Conservation (phyloP, 768 basidiomycete species). For the Xanthoconium stramineum region DNA sequence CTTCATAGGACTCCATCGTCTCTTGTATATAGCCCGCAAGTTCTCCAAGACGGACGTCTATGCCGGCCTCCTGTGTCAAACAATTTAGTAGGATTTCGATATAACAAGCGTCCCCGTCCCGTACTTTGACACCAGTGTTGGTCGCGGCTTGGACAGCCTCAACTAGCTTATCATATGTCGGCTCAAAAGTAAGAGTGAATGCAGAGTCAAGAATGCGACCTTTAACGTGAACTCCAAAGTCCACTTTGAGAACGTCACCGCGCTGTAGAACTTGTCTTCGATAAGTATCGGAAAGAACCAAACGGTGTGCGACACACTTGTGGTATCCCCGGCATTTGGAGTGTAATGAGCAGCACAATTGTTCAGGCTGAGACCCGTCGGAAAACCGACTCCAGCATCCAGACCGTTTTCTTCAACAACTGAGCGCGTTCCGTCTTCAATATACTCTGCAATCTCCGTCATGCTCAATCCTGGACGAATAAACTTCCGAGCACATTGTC, state of each 20-base stretch:
- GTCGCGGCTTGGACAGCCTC: conserved; percentile 95
- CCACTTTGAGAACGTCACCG: conserved; percentile 92
- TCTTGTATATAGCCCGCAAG: conserved; percentile 92
- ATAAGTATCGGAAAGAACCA: conserved; percentile 6
- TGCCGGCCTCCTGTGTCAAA: conserved; percentile 79
- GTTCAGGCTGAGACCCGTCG: conserved; percentile 92
- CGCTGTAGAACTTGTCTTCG: conserved; percentile 64
- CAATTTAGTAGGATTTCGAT: conserved; percentile 4
- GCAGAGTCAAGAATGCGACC: conserved; percentile 96
- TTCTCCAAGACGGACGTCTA: conserved; percentile 92
- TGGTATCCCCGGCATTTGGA: conserved; percentile 90
- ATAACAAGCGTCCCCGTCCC: conserved; percentile 22
- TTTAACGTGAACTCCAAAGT: conserved; percentile 95
- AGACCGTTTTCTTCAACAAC: conserved; percentile 89
- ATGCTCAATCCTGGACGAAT: conserved; percentile 93
- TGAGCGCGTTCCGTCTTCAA: conserved; percentile 89
- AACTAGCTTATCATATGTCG: conserved; percentile 83
- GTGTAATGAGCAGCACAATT: conserved; percentile 96
- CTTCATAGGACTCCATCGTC: conserved; percentile 98
- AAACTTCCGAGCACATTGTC: conserved; percentile 71
- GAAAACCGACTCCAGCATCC: conserved; percentile 89
- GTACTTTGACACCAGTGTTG: conserved; percentile 82
- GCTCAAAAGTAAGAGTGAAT: conserved; percentile 88
- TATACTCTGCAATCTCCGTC: conserved; percentile 90
- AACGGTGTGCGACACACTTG: conserved; percentile 44